Evolutionary conservation across 306 rosid species (phyloP), one percentile per base, ranked within the genome.

Genomic region (Pueraria montana): DNA sequence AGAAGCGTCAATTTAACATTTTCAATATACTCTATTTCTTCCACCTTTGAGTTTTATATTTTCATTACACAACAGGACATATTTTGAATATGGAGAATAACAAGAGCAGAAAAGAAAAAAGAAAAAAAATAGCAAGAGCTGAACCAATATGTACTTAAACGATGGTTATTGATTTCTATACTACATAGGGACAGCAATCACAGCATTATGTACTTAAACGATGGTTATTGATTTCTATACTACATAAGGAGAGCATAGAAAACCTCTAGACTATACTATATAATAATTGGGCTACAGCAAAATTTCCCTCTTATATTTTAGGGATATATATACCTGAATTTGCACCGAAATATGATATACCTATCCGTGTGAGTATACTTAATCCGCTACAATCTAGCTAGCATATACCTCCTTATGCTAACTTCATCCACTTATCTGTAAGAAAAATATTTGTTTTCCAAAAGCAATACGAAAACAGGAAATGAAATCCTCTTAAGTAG

Each of bases 391-490:
- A 52, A 7, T 73, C 84, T 74, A 67, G 67, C 77, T n/a, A 56
- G 30, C 63, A 56, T 46, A 77, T 46, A 76, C 84, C 87, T 79
- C 36, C 65, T 56, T 42, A 23, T 46, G 75, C 78, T 55, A 46
- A 64, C 80, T 76, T 87, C 73, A 69, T 75, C 75, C 85, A 67
- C 64, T 73, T 82, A 85, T 66, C 88, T 85, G 88, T 71, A 79
- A 84, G 27, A 66, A 48, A 66, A 43, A 3, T 0, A 34, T 38
- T 72, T 53, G 64, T 76, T 72, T 42, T 42, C 62, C 45, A 38
- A 71, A 42, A 36, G 26, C 43, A 73, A 56, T 2, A 4, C 26
- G 26, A 43, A 78, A 72, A 78, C 74, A 38, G 34, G 6, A 78
- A 24, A 18, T 46, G 13, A 45, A 68, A 40, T 45, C 43, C 69